Evolutionary conservation across 352 stramenopile species (phyloP).

Genomic region (Phytopythium sindhum): DNA sequence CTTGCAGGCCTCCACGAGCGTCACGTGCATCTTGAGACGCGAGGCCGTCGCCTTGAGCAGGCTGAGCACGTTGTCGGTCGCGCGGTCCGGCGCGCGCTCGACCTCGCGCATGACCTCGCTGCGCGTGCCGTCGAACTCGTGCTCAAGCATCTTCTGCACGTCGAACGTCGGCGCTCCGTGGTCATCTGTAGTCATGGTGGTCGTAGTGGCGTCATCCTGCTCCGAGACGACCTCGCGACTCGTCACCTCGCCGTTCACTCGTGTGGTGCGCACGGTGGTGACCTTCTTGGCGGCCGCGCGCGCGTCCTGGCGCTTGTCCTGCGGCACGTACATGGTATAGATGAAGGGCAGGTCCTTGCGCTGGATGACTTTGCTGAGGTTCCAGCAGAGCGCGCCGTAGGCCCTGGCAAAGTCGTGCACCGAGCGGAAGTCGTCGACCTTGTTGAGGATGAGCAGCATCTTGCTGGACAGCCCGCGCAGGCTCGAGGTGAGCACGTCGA

Average conservation of each 20-base stretch:
- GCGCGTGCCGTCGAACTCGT: constrained; percentile 84
- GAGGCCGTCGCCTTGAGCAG: constrained; percentile 76
- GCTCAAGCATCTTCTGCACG: constrained; percentile 76
- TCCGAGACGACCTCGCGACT: constrained; percentile 6
- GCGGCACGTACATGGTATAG: constrained; percentile 87
- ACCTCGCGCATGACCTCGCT: constrained; percentile 84
- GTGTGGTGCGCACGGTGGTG: not conserved
- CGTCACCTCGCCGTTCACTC: constrained; percentile 13
- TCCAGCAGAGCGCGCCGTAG: constrained; percentile 86
- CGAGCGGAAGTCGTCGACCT: constrained; percentile 85
- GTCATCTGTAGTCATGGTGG: not conserved
- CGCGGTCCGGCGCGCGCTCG: constrained; percentile 71
- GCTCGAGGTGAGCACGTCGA: constrained; percentile 81
- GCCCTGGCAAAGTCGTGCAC: constrained; percentile 86
- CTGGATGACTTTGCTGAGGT: constrained; percentile 85
- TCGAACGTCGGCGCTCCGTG: constrained; percentile 11
- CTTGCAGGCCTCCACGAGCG: constrained; percentile 68
- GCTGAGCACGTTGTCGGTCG: constrained; percentile 82
- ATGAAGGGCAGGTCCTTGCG: constrained; percentile 87
- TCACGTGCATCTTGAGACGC: constrained; percentile 84
- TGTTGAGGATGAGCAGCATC: constrained; percentile 84
- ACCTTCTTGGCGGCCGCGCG: constrained; percentile 9
- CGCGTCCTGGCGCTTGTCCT: constrained; percentile 38
- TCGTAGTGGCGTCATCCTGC: constrained; percentile 5
- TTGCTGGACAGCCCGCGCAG: constrained; percentile 77